Evolutionary conservation across 2,329 filamentous ascomycete genomes (phyloP).

Genomic region (Epichloe sibirici): DNA sequence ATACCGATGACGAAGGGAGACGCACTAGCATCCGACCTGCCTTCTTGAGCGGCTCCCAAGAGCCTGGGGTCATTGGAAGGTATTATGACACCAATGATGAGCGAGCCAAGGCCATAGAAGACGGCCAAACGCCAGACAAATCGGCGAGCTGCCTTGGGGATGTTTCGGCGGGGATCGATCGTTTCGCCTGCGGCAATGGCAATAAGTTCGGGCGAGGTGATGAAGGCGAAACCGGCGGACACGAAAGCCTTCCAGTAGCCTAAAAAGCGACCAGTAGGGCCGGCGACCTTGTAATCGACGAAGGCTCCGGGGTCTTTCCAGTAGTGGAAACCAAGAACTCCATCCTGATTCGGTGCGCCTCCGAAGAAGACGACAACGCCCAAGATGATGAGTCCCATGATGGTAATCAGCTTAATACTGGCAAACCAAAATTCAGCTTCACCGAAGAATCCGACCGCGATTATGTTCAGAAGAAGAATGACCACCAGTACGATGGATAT

Average conservation of each 20-base stretch:
- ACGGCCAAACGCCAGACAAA: constrained; percentile 50
- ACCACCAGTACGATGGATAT: constrained; percentile 45
- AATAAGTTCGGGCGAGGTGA: constrained; percentile 50
- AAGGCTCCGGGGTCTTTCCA: constrained; percentile 31
- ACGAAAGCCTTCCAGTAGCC: constrained; percentile 46
- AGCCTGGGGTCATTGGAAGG: constrained; percentile 54
- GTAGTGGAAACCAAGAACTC: constrained; percentile 31
- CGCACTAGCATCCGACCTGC: constrained; percentile 38
- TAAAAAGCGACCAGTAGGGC: constrained; percentile 40
- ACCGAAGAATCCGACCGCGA: constrained; percentile 44
- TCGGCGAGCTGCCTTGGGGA: constrained; percentile 51
- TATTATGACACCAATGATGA: constrained; percentile 49
- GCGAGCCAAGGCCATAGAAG: constrained; percentile 51
- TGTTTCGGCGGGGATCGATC: constrained; percentile 49
- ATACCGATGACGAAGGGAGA: constrained; percentile 58
- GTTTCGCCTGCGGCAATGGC: constrained; percentile 55
- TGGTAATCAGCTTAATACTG: constrained; percentile 46
- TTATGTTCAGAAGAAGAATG: constrained; percentile 42
- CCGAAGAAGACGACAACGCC: constrained; percentile 44
- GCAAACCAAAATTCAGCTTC: constrained; percentile 52
- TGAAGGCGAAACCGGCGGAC: constrained; percentile 49
- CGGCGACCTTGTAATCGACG: constrained; percentile 32
- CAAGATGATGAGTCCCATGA: constrained; percentile 44
- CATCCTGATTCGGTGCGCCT: constrained; percentile 37
- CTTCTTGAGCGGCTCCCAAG: constrained; percentile 26